These are phyloP conservation scores for Platismatia glauca DNA, from an alignment of 495 filamentous ascomycete species.

Conservation along the genomic window DNA sequence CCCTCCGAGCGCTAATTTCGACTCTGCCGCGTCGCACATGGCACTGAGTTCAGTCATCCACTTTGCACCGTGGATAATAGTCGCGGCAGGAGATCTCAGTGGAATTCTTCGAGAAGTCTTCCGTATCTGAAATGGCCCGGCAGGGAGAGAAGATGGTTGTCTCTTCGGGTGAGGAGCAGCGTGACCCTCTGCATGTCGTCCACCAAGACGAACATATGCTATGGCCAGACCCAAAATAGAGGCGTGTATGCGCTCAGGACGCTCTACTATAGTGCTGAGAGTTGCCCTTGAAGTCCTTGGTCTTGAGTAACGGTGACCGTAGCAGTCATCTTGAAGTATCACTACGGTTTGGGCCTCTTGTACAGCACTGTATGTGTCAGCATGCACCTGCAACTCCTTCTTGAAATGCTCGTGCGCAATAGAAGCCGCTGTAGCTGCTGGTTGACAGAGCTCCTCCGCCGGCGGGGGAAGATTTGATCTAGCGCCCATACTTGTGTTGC, in stretches of 20 bases:
- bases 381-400: constrained; percentile 57
- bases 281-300: constrained; percentile 58
- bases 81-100: constrained; percentile 60
- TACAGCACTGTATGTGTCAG: constrained; percentile 32
- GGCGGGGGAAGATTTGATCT: constrained; percentile 26
- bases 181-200: constrained; percentile 62
- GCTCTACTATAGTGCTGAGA: constrained; percentile 73
- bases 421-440: constrained; percentile 50
- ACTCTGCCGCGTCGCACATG: constrained; percentile 73
- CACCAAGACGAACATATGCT: constrained; percentile 84
- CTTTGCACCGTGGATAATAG: constrained; percentile 70
- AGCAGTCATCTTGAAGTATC: constrained; percentile 84
- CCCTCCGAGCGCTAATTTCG: constrained; percentile 58
- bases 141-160: constrained; percentile 40
- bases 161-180: constrained; percentile 54
- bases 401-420: constrained; percentile 63
- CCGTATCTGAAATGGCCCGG: constrained; percentile 71
- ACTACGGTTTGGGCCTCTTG: constrained; percentile 60
- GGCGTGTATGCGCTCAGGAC: constrained; percentile 86
- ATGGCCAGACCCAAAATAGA: constrained; percentile 68
- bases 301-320: constrained; percentile 80
- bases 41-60: constrained; percentile 87
- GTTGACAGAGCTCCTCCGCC: constrained; percentile 33
- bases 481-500: constrained; percentile 27
- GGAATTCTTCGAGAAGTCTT: constrained; percentile 59